Conservation (phyloP, 495 filamentous ascomycete genomes). For the Penicillium canescens region DNA sequence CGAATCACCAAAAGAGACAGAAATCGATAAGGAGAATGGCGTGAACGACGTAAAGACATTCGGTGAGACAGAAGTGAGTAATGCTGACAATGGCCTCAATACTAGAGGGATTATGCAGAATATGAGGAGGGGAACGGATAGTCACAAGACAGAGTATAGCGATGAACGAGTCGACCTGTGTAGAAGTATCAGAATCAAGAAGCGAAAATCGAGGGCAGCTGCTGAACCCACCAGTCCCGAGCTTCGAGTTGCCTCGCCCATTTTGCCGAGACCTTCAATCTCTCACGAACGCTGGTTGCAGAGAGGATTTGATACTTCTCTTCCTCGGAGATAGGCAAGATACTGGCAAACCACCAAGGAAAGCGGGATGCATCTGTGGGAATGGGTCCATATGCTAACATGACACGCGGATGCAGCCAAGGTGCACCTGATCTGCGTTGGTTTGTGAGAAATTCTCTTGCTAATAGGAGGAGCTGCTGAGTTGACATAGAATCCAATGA, state of each 20-base stretch:
- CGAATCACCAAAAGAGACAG: constrained; percentile 39
- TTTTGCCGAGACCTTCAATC: constrained; percentile 72
- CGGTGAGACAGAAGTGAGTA: constrained; percentile 25
- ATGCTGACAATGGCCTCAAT: constrained; percentile 20
- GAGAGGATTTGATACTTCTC: constrained; percentile 76
- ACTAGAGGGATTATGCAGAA: constrained; percentile 33
- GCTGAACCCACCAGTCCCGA: constrained; percentile 64
- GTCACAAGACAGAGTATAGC: constrained; percentile 47
- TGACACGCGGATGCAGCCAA: constrained; percentile 71
- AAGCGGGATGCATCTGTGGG: constrained; percentile 75
- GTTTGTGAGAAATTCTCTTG: constrained; percentile 63
- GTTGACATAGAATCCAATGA: constrained; percentile 67
- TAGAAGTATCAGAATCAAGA: constrained; percentile 13
- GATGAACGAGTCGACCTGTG: constrained; percentile 35
- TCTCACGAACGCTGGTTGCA: constrained; percentile 72
- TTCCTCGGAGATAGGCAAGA: constrained; percentile 72
- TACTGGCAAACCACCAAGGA: constrained; percentile 88
- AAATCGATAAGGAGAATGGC: constrained; percentile 41
- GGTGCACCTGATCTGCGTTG: constrained; percentile 65
- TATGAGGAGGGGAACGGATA: constrained; percentile 49
- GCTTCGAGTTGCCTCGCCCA: constrained; percentile 77
- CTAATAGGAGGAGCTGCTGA: constrained; percentile 61
- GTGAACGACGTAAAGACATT: constrained; percentile 33
- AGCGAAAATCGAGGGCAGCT: not conserved
- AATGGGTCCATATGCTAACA: constrained; percentile 73